Evolutionary conservation across 1,284 basidiomycete species (phyloP), one percentile per base, ranked within the genome.

Genomic region (Sporisorium graminicola): DNA sequence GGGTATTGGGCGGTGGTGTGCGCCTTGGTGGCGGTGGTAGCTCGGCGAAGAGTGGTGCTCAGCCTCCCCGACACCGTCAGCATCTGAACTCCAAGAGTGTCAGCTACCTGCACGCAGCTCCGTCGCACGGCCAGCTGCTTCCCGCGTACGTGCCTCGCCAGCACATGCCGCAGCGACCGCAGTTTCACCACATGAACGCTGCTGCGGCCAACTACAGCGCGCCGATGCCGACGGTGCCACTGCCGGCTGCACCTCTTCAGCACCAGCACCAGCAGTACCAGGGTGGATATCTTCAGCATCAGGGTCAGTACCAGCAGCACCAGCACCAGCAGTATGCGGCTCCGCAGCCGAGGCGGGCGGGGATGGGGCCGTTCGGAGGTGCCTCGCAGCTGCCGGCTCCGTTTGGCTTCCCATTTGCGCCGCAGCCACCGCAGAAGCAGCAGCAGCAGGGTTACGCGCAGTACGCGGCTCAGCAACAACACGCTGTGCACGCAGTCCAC

Each of bases 1-100:
- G 79, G 16, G 80, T 82, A 3, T 60, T 82, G 22, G 80, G 80
- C 31, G 80, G 80, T 22, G 80, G 80, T 24, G 78, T 82, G 9
- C 62, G 70, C 22, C 65, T 82, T 8, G 80, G 80, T 27, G 77
- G 74, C 22, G 24, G 27, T 22, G 5, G 50, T 5, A 29, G 29
- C 29, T 31, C 40, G 9, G 12, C 33, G 10, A 62, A 57, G 20
- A 20, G 26, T 57, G 8, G 43, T 33, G 35, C 43, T 14, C 57
- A 53, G 31, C 46, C 56, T 1, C 55, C 49, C 1, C 58, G 74
- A n/a, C 57, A 63, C 35, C 65, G 65, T 37, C 74, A 77, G 50
- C 74, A 76, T 27, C 37, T 61, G 27, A 54, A 42, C 37, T 72
- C 74, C 1, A 72, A 77, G 57, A 72, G 69, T 52, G 55, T 76